These are phyloP conservation scores for Claviceps paspali DNA, from an alignment of 2,329 filamentous ascomycete species.

Conservation along the genomic window DNA sequence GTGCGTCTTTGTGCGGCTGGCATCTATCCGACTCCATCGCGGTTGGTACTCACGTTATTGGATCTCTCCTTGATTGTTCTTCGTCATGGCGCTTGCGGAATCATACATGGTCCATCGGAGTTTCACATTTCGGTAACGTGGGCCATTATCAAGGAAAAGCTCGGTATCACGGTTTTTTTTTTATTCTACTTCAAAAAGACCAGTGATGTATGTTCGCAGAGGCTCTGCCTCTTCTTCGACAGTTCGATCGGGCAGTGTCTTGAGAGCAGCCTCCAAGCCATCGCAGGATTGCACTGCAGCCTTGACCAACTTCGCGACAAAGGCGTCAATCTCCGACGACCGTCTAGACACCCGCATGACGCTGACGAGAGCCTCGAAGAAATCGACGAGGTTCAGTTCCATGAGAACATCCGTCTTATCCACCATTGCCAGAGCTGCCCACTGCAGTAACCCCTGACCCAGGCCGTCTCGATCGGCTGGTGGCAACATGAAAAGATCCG, in stretches of 20 bases:
- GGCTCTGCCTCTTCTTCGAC: conserved; percentile 35
- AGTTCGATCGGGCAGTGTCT: conserved; percentile 30
- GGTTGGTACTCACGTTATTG: too few species aligned
- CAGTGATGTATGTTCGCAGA: conserved; percentile 28
- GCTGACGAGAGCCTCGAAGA: conserved; percentile 34
- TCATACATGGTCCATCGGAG: too few species aligned
- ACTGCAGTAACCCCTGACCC: conserved; percentile 30
- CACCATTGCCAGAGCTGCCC: conserved; percentile 36
- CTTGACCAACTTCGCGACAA: conserved; percentile 24
- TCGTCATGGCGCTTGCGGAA: too few species aligned
- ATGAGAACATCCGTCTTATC: conserved; percentile 33
- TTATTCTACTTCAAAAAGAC: conserved; percentile 16
- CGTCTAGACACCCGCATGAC: conserved; percentile 28
- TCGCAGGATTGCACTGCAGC: conserved; percentile 25
- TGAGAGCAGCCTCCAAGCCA: conserved; percentile 22
- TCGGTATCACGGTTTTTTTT: background rate
- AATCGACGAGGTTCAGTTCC: conserved; percentile 35
- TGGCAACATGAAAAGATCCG: conserved; percentile 17
- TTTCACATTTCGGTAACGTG: too few species aligned
- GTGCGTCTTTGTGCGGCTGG: too few species aligned
- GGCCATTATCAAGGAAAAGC: too few species aligned
- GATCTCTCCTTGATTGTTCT: too few species aligned
- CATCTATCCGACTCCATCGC: too few species aligned
- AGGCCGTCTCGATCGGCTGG: conserved; percentile 8
- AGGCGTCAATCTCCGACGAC: conserved; percentile 19